Conservation (phyloP, 352 stramenopile species). For the Pythium utonaiense region DNA sequence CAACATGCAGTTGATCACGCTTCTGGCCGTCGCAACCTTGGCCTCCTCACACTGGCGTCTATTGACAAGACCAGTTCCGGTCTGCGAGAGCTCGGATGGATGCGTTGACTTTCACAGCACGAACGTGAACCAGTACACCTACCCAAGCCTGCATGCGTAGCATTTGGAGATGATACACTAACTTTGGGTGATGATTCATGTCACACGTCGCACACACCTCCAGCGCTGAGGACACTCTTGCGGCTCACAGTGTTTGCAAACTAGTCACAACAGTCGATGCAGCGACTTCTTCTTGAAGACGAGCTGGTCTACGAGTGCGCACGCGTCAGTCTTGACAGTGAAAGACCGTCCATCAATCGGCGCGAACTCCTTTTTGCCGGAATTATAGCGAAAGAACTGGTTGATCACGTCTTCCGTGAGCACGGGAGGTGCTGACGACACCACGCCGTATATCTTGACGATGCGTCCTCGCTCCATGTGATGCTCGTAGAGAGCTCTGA, state of each 20-base stretch:
- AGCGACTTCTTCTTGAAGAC: slow-evolving; percentile 44
- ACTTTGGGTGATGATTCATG: too few species aligned
- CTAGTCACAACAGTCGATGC: background rate
- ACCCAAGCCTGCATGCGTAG: too few species aligned
- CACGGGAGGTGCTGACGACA: slow-evolving; percentile 23
- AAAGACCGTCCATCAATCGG: slow-evolving; percentile 62
- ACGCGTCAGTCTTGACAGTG: slow-evolving; percentile 73
- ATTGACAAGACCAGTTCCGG: too few species aligned
- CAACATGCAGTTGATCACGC: background rate
- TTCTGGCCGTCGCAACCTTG: background rate
- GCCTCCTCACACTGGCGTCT: background rate
- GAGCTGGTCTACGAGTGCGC: slow-evolving; percentile 49
- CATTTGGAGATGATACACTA: too few species aligned
- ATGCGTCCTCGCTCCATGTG: slow-evolving; percentile 42
- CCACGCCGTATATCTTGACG: slow-evolving; percentile 38
- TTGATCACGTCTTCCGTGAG: slow-evolving; percentile 39
- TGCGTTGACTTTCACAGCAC: too few species aligned
- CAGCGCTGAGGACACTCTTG: too few species aligned
- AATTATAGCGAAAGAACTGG: slow-evolving; percentile 86
- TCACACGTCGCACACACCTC: too few species aligned
- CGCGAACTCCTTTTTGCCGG: slow-evolving; percentile 75
- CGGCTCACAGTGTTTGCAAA: too few species aligned
- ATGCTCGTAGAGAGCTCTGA: slow-evolving; percentile 69
- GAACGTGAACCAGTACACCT: too few species aligned
- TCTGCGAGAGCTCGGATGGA: too few species aligned